These are phyloP conservation scores for Madurella mycetomatis DNA, from an alignment of 2,329 filamentous ascomycete genomes.

Conservation along the genomic window DNA sequence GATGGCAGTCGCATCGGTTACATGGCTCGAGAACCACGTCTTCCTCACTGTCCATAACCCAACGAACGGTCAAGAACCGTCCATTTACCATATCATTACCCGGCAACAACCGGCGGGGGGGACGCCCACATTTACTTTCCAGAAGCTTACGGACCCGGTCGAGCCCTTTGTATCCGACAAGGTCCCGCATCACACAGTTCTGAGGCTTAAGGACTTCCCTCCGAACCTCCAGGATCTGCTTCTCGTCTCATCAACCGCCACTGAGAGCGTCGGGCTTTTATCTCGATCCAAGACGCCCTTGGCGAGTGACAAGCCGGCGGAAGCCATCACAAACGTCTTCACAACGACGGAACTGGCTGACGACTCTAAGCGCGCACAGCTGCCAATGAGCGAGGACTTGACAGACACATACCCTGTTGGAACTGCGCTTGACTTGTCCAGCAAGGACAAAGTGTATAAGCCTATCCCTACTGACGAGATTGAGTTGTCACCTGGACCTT, in stretches of 20 bases:
- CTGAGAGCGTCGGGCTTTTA: slow-evolving; percentile 73
- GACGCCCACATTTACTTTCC: slow-evolving; percentile 60
- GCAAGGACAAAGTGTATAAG: slow-evolving; percentile 69
- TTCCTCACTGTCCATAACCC: slow-evolving; percentile 79
- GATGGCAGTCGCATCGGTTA: slow-evolving; percentile 62
- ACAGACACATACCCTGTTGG: slow-evolving; percentile 77
- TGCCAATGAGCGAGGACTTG: slow-evolving; percentile 65
- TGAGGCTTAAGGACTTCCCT: slow-evolving; percentile 73
- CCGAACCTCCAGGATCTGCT: slow-evolving; percentile 77
- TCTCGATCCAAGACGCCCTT: slow-evolving; percentile 68
- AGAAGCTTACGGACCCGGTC: slow-evolving; percentile 70
- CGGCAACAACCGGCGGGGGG: slow-evolving; percentile 50
- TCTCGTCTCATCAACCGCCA: slow-evolving; percentile 75
- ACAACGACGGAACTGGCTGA: slow-evolving; percentile 67
- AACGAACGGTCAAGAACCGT: slow-evolving; percentile 55
- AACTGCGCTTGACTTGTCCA: slow-evolving; percentile 76
- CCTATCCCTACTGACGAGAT: slow-evolving; percentile 76
- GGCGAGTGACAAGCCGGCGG: slow-evolving; percentile 54
- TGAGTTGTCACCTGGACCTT: slow-evolving; percentile 69
- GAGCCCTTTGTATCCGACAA: slow-evolving; percentile 64
- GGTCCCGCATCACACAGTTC: slow-evolving; percentile 70
- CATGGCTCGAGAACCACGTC: slow-evolving; percentile 83
- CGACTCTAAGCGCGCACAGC: slow-evolving; percentile 68
- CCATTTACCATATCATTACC: slow-evolving; percentile 75
- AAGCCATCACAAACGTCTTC: slow-evolving; percentile 62